Base-by-base conservation (phyloP, 1,139 yeast genomes). In the Hemisphaericaspora lyxosophila region DNA sequence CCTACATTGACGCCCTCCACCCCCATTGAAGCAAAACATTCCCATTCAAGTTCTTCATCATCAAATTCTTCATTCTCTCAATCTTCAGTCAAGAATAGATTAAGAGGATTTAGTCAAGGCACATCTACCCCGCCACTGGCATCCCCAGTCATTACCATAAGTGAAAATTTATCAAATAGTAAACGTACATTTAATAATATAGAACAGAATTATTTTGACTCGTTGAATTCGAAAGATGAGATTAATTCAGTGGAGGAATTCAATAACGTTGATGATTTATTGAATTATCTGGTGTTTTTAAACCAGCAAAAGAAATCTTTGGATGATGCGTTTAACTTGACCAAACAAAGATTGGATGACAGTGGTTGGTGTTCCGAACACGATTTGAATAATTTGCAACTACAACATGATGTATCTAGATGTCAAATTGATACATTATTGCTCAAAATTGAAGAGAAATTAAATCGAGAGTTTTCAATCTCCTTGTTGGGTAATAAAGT, bases 351-450 rank as follows among this genome's bases (percentile, higher is more conserved):
- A 38, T 58, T 71, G 41, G 42, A 49, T 19, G 60, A 59, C 29
- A 62, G 69, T 36, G 77, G 77, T 2, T 71, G 77, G 77, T 70
- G 75, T 46, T 68, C 75, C 2, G 52, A 51, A 25, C 68, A 68
- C 43, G 76, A 71, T 49, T 60, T 71, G 50, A 61, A 67, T 43
- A 70, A 68, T 51, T 55, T 69, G 36, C 65, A 60, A 45, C 48
- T 65, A 27, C 73, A 68, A 44, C 61, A 61, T 43, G 68, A 64
- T 44, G 43, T 61, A 11, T 56, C 63, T 20, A 40, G 56, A 27
- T 46, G 60, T 41, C 60, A 67, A 51, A 49, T 62, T 41, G 65
- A 65, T 47, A 55, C 71, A 38, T 61, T 62, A 49, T 44, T 64
- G 39, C 45, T 54, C 24, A 58, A 64, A 46, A 58, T 64, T 40